Conservation (phyloP, 2,329 filamentous ascomycete species). For the Botrytis galanthina region DNA sequence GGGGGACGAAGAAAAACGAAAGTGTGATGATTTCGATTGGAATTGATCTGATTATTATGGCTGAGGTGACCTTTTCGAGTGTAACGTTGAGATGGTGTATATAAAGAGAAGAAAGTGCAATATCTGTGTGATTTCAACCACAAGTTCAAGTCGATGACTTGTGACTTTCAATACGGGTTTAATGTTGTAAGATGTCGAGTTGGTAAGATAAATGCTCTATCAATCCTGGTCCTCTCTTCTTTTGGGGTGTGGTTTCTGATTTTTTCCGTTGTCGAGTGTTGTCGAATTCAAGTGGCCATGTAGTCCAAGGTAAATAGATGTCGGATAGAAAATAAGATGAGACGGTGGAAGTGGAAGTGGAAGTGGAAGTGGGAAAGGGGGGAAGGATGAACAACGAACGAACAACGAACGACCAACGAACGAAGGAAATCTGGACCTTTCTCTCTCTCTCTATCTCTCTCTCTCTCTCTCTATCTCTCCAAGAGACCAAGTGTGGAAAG, state of each 20-base stretch:
- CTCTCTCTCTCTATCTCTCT: background rate
- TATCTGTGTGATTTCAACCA: background rate
- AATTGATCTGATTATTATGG: background rate
- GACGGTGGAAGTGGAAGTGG: background rate
- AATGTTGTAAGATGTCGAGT: background rate
- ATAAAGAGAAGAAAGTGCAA: background rate
- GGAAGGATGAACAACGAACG: background rate
- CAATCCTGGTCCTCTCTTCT: background rate
- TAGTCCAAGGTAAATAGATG: background rate
- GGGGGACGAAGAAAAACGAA: background rate
- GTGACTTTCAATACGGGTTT: background rate
- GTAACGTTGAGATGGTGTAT: background rate
- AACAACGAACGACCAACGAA: background rate
- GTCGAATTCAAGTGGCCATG: background rate
- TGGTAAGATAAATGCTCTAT: background rate
- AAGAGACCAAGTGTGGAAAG: background rate
- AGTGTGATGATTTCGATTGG: background rate
- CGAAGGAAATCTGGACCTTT: background rate
- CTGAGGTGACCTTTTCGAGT: too few species aligned
- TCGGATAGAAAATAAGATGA: background rate
- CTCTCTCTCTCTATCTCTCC: background rate
- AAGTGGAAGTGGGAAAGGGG: too few species aligned
- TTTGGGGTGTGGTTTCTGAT: background rate
- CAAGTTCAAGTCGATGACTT: background rate
- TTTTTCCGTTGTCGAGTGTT: background rate